These are phyloP conservation scores for Sphagnum tenellum DNA, from an alignment of 225 moss, liverwort and hornwort genomes.

Conservation along the genomic window DNA sequence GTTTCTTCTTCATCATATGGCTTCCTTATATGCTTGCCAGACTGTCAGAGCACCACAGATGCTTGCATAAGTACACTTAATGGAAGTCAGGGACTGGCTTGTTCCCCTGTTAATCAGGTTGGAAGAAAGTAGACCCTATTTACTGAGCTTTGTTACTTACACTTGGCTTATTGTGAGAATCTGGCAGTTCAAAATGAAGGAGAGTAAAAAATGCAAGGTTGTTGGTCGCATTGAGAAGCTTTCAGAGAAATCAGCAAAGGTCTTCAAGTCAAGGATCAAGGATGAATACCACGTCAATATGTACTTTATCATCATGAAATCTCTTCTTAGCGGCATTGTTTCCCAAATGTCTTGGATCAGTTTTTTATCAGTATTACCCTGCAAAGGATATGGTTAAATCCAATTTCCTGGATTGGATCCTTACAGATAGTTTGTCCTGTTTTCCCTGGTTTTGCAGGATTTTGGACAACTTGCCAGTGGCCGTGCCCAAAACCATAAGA, in stretches of 20 bases:
- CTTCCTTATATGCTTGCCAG: no score
- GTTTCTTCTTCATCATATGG: no score
- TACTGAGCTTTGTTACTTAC: not conserved
- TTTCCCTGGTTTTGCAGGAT: conserved; percentile 32
- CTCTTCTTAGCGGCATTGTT: not conserved
- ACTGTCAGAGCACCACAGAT: no score
- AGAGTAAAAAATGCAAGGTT: conserved; percentile 42
- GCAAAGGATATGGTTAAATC: no score
- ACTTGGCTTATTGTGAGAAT: conserved; percentile 3
- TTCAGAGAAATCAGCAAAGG: conserved; percentile 53
- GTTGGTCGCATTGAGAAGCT: conserved; percentile 42
- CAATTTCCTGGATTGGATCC: no score
- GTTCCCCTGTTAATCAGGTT: not conserved
- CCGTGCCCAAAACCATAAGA: conserved; percentile 19
- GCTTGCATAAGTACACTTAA: no score
- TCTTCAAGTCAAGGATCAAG: conserved; percentile 83
- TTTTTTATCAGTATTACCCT: no score
- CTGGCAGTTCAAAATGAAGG: conserved; percentile 60
- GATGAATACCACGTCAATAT: conserved; percentile 79
- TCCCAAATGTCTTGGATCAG: no score
- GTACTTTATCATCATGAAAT: conserved; percentile 17
- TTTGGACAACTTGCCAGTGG: conserved; percentile 88
- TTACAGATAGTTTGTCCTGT: no score
- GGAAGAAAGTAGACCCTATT: not conserved
- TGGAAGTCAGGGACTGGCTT: no score